Conservation (phyloP, 345 rosid genomes). For the Aquilaria yunnanensis region DNA sequence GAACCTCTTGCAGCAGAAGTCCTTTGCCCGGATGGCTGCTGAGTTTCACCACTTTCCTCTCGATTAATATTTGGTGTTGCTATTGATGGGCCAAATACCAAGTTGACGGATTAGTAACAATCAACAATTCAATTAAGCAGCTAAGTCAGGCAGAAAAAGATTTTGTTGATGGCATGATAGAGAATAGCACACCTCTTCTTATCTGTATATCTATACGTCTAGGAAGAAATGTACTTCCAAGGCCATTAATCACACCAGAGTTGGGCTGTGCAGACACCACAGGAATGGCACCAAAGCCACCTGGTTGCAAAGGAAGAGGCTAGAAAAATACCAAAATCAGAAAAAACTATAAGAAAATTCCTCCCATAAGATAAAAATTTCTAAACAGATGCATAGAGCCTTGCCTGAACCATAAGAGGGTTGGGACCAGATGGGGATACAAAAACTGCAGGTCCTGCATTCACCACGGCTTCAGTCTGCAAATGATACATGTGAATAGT, state of each 20-base stretch:
- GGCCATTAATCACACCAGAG: conserved; percentile 41
- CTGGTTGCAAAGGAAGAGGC: conserved; percentile 71
- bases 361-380: conserved; percentile 1
- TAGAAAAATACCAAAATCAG: conserved; percentile 28
- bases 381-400: conserved; percentile 9
- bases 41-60: conserved; percentile 33
- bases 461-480: conserved; percentile 73
- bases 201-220: conserved; percentile 77
- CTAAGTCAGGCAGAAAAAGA: not conserved
- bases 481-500: conserved; percentile 13
- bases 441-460: conserved; percentile 78
- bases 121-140: not conserved
- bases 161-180: conserved; percentile 1
- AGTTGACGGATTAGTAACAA: not conserved
- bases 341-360: conserved; percentile 5
- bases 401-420: conserved; percentile 79
- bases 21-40: conserved; percentile 35
- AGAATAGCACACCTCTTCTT: conserved; percentile 45
- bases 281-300: conserved; percentile 46
- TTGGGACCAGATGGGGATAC: conserved; percentile 66
- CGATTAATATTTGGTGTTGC: conserved; percentile 27
- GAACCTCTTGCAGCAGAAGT: conserved; percentile 20
- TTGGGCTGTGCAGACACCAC: conserved; percentile 44
- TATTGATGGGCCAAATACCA: conserved; percentile 34
- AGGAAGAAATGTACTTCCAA: conserved; percentile 49